Conservation (phyloP, 2,329 filamentous ascomycete genomes). For the Fusarium sp. region DNA sequence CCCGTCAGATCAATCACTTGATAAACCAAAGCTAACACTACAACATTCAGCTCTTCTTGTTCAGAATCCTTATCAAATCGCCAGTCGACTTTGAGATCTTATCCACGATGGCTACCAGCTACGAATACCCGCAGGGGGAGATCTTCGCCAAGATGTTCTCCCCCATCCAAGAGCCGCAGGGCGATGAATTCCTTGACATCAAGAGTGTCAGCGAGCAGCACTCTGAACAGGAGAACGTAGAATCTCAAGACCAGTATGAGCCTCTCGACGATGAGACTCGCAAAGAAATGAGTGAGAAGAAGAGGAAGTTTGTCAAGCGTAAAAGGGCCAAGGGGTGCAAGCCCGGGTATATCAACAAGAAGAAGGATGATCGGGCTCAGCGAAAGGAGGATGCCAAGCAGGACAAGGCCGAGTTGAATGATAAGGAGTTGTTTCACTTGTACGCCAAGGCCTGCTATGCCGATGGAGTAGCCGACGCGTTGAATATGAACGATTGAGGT, state of each 20-base stretch:
- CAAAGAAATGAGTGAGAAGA: not conserved
- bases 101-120: not conserved
- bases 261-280: not conserved
- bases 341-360: not conserved
- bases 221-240: not conserved
- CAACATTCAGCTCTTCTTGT: not conserved
- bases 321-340: not conserved
- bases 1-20: not conserved
- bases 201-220: not conserved
- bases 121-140: not conserved
- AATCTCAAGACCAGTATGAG: not conserved
- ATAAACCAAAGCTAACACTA: not conserved
- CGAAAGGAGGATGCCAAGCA: not conserved
- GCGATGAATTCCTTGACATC: not conserved
- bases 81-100: not conserved
- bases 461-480: not conserved
- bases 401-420: not conserved
- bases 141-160: not conserved
- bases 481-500: not conserved
- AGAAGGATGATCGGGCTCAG: not conserved
- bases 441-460: not conserved
- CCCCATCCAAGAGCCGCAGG: not conserved
- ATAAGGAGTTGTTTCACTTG: not conserved
- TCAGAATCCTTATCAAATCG: not conserved
- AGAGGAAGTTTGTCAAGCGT: not conserved